Evolutionary conservation across 352 stramenopile genomes (phyloP), one percentile per base, ranked within the genome.

Genomic region (Pythium guiyangense): DNA sequence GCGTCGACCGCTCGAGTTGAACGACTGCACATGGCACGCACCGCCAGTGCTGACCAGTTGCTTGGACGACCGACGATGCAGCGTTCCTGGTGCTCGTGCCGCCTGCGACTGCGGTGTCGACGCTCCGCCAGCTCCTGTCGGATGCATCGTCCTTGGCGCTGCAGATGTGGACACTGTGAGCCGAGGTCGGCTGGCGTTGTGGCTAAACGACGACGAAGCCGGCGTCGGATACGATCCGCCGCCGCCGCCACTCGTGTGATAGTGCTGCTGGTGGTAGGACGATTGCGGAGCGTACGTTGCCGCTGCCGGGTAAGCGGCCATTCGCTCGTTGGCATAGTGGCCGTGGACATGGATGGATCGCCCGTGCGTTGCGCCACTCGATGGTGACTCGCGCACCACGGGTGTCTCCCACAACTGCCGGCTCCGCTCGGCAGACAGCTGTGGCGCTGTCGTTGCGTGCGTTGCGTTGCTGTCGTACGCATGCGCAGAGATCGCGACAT

Each of bases 341-440:
- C 11, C 37, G 15, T 14, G 15, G 12, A 18, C 1, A 42, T 42
- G 37, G 15, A 14, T 18, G 15, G 37, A 42, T 17, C 37, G 9
- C 4, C 10, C 37, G 37, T 42, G 37, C 15, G 37, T 42, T 18
- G 37, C 15, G 9, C 5, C 37, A 18, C 37, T 42, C 5, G 37
- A 42, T 18, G 12, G 37, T 6, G 37, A 42, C 2, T 17, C 34
- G 6, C 26, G 39, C 0, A 54, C 48, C 0, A 50, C 3, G 42
- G 67, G 66, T 2, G 59, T 57, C 22, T 77, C 69, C 57, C 63
- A 74, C n/a, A 75, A 42, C 20, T 58, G 51, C 22, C 57, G 66
- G 50, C 40, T 60, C 27, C 55, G 52, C 8, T 70, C 54, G 3
- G 54, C 44, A 2, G 67, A 71, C 6, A 66, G 49, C 4, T 57